A percentile compares a stretch with the other conserved stretches of the same genome.
Evolutionary conservation across 345 rosid genomes (phyloP).

Genomic region (Boechera stricta): DNA sequence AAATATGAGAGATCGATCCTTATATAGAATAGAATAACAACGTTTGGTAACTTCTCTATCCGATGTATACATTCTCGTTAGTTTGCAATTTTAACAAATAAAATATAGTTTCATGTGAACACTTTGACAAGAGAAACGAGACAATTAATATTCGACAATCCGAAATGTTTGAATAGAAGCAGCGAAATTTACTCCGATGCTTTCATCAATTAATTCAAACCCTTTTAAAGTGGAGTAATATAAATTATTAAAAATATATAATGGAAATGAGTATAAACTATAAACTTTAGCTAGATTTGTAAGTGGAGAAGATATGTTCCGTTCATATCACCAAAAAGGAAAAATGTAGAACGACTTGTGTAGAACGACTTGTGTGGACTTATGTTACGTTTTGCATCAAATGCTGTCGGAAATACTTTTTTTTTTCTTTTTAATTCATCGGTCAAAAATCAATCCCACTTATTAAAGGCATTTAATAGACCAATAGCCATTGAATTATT

Average conservation of each 20-base stretch:
- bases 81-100: not conserved
- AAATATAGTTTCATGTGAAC: not conserved
- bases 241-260: not conserved
- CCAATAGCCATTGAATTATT: constrained; percentile 41
- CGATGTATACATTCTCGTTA: constrained; percentile 5
- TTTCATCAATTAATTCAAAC: constrained; percentile 24
- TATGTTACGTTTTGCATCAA: constrained; percentile 44
- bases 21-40: not conserved
- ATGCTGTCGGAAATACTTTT: constrained; percentile 36
- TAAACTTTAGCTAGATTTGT: constrained; percentile 29
- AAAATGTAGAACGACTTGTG: constrained; percentile 27
- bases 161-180: not conserved
- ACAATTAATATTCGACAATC: not conserved
- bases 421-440: not conserved
- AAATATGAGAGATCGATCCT: constrained; percentile 14
- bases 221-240: not conserved
- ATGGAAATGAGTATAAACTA: constrained; percentile 23
- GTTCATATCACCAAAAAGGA: constrained; percentile 38
- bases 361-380: constrained; percentile 25
- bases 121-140: constrained; percentile 3
- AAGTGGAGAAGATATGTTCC: constrained; percentile 43
- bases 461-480: constrained; percentile 33
- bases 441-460: constrained; percentile 43
- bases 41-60: constrained; percentile 14
- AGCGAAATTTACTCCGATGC: not conserved